A percentile compares a stretch with the other conserved stretches of the same genome.
phyloP scores from a whole-genome alignment of 2,329 filamentous ascomycete species.

The Aureobasidium sp. region DNA sequence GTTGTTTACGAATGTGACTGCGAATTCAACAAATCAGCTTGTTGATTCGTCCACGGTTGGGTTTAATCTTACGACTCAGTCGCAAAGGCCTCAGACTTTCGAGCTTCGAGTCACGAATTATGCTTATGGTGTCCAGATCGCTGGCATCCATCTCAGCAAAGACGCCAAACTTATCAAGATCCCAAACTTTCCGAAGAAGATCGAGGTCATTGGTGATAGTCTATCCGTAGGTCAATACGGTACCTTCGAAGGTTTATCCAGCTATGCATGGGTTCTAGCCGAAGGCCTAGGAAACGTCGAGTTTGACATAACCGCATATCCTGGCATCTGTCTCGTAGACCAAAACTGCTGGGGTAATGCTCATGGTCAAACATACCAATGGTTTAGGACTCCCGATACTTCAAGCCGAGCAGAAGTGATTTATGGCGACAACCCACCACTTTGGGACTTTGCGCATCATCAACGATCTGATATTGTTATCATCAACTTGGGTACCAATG shows the following conservation, averaged over 20 bases:
- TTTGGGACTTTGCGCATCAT: constrained; percentile 27
- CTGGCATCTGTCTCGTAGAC: constrained; percentile 50
- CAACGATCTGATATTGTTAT: constrained; percentile 33
- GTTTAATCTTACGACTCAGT: constrained; percentile 34
- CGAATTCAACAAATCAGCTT: constrained; percentile 47
- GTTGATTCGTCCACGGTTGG: constrained; percentile 38
- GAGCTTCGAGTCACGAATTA: constrained; percentile 54
- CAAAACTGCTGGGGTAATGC: constrained; percentile 33
- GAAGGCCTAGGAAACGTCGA: constrained; percentile 51
- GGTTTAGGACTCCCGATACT: constrained; percentile 49
- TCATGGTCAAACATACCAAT: constrained; percentile 41
- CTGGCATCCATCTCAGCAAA: constrained; percentile 40
- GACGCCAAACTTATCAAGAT: constrained; percentile 38
- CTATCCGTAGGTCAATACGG: constrained; percentile 48
- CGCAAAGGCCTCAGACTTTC: constrained; percentile 39
- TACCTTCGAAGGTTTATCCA: constrained; percentile 50
- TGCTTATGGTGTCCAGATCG: constrained; percentile 51
- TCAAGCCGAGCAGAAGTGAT: constrained; percentile 36
- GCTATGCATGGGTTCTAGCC: constrained; percentile 47
- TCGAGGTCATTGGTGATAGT: constrained; percentile 39
- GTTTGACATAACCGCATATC: constrained; percentile 49
- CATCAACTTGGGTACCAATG: constrained; percentile 41
- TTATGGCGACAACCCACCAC: constrained; percentile 30
- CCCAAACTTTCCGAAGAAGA: constrained; percentile 26
- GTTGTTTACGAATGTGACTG: constrained; percentile 53